phyloP scores from a whole-genome alignment of 345 rosid genomes.

The Arabidopsis suecica region DNA sequence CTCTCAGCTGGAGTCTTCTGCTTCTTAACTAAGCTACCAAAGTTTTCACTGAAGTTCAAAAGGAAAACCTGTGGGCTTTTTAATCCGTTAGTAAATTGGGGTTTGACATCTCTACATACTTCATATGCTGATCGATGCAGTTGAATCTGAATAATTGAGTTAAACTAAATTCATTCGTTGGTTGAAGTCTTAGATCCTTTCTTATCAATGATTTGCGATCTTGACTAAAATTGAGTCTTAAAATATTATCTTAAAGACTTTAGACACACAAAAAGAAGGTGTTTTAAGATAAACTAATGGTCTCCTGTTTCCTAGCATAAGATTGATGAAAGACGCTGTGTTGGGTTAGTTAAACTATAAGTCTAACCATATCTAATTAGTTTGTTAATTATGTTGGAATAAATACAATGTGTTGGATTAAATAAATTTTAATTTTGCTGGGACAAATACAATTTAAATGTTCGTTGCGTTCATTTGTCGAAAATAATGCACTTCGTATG shows the following conservation, averaged over 20 bases:
- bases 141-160: background rate
- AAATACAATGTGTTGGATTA: constrained; percentile 11
- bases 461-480: background rate
- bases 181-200: background rate
- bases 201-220: background rate
- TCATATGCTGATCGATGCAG: background rate
- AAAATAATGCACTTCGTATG: constrained; percentile 31
- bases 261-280: background rate
- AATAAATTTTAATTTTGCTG: background rate
- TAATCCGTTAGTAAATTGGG: background rate
- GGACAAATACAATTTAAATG: background rate
- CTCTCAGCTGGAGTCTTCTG: too few relatives aligned
- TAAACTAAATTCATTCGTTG: background rate
- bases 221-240: background rate
- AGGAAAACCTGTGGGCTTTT: constrained; percentile 4
- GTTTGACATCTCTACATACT: background rate
- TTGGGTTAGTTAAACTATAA: constrained; percentile 22
- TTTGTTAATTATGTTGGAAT: constrained; percentile 25
- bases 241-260: background rate
- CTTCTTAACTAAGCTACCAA: too few relatives aligned
- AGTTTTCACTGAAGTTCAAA: background rate
- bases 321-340: background rate
- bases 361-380: constrained; percentile 22
- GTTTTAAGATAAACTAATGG: background rate
- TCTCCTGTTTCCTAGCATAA: constrained; percentile 19